Conservation (phyloP, 257 asterid genomes). For the Osmanthus fragrans region DNA sequence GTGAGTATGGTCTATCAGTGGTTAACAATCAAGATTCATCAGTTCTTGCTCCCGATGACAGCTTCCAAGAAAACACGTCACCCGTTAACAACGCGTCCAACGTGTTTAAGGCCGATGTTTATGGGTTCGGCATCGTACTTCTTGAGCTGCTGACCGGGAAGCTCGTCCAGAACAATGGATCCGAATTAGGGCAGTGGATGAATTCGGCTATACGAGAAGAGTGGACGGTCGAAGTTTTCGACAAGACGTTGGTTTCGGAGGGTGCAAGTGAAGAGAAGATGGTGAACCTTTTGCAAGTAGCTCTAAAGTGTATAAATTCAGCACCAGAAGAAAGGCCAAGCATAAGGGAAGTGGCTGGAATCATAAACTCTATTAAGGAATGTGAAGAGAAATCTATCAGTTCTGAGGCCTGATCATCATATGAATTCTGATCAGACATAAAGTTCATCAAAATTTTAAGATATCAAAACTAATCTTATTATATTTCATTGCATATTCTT, state of each 20-base stretch:
- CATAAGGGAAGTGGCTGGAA: conserved; percentile 50
- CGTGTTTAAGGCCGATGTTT: conserved; percentile 46
- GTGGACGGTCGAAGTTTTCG: conserved; percentile 79
- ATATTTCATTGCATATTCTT: not conserved
- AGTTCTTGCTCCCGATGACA: conserved; percentile 21
- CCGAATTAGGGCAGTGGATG: conserved; percentile 71
- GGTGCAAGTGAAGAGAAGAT: conserved; percentile 65
- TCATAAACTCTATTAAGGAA: conserved; percentile 49
- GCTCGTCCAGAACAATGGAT: conserved; percentile 47
- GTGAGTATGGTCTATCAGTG: conserved; percentile 65
- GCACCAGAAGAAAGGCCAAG: conserved; percentile 48
- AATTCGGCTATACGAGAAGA: conserved; percentile 65
- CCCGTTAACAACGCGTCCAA: not conserved
- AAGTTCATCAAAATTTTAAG: not conserved
- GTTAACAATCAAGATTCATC: conserved; percentile 33
- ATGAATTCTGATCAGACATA: no score
- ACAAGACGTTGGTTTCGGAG: conserved; percentile 42
- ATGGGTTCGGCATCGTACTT: conserved; percentile 54
- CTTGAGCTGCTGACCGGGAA: conserved; percentile 78
- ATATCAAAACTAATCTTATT: not conserved
- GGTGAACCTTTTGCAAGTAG: conserved; percentile 66
- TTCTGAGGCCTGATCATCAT: not conserved
- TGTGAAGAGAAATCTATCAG: conserved; percentile 46
- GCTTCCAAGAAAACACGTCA: conserved; percentile 21
- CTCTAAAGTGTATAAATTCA: conserved; percentile 53